Evolutionary conservation across 768 basidiomycete genomes (phyloP).

Genomic region (Trametopsis cervina): DNA sequence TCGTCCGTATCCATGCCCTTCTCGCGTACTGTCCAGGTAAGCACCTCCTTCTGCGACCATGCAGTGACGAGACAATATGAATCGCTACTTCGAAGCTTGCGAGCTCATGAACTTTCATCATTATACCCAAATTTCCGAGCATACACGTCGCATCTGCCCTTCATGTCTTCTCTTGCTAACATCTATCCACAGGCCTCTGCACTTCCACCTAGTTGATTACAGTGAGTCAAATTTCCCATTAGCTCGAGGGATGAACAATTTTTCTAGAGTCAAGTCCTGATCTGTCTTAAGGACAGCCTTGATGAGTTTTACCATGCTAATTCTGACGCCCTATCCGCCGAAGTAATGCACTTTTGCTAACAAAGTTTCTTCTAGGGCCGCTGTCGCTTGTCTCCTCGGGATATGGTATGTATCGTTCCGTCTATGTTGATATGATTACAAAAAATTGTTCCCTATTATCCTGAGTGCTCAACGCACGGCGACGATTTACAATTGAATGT

Average conservation of each 20-base stretch:
- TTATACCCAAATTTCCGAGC: constrained; percentile 95
- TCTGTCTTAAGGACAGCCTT: constrained; percentile 64
- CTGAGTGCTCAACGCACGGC: constrained; percentile 8
- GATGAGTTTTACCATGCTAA: constrained; percentile 86
- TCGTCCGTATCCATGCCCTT: constrained; percentile 1
- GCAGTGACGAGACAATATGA: constrained; percentile 61
- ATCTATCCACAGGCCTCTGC: background rate
- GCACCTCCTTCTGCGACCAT: constrained; percentile 20
- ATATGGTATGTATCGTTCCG: constrained; percentile 2
- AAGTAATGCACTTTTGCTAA: constrained; percentile 41
- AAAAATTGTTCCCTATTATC: constrained; percentile 17
- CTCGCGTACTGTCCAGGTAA: constrained; percentile 22
- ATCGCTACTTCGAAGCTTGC: constrained; percentile 84
- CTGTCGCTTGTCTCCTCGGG: background rate
- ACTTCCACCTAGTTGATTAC: too few species aligned
- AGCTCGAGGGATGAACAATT: constrained; percentile 54
- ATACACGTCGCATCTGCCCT: constrained; percentile 18
- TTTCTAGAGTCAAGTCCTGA: constrained; percentile 88
- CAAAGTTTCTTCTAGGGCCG: constrained; percentile 8
- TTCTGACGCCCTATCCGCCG: too few species aligned
- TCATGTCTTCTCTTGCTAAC: constrained; percentile 12
- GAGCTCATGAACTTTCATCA: constrained; percentile 59
- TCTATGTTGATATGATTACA: constrained; percentile 21
- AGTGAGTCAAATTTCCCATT: constrained; percentile 30
- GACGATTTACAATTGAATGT: constrained; percentile 15